phyloP scores from a whole-genome alignment of 176 grass and related monocot species.

The Ensete ventricosum region DNA sequence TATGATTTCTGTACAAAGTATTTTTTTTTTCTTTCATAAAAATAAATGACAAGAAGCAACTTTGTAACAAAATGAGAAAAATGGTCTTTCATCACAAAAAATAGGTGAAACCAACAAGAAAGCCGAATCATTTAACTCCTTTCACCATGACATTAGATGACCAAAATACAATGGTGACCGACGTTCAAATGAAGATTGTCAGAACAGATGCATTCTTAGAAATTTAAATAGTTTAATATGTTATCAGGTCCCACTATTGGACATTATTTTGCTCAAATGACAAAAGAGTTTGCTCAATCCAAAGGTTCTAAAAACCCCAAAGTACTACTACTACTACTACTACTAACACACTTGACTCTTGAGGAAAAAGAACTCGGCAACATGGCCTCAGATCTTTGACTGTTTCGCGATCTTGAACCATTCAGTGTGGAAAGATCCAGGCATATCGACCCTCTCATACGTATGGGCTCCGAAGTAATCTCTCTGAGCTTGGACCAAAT shows the following conservation, averaged over 20 bases:
- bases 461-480: slow-evolving; percentile 14
- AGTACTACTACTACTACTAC: background rate
- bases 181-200: background rate
- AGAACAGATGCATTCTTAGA: background rate
- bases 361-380: background rate
- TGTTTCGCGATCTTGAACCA: slow-evolving; percentile 20
- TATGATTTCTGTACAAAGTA: no score
- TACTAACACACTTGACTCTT: background rate
- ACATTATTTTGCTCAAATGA: background rate
- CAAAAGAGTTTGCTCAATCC: background rate
- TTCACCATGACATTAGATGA: no score
- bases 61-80: no score
- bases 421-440: slow-evolving; percentile 9
- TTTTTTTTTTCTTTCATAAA: no score
- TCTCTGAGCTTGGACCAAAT: slow-evolving; percentile 17
- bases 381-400: slow-evolving; percentile 1
- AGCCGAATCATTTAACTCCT: no score
- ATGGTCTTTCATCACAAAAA: no score
- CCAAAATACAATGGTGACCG: background rate
- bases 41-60: no score
- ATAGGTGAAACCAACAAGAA: no score
- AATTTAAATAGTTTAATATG: background rate
- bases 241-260: background rate
- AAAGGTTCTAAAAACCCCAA: background rate
- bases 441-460: slow-evolving; percentile 6